These are phyloP conservation scores for Flaveria brownii DNA, from an alignment of 129 eudicot species.

Conservation along the genomic window DNA sequence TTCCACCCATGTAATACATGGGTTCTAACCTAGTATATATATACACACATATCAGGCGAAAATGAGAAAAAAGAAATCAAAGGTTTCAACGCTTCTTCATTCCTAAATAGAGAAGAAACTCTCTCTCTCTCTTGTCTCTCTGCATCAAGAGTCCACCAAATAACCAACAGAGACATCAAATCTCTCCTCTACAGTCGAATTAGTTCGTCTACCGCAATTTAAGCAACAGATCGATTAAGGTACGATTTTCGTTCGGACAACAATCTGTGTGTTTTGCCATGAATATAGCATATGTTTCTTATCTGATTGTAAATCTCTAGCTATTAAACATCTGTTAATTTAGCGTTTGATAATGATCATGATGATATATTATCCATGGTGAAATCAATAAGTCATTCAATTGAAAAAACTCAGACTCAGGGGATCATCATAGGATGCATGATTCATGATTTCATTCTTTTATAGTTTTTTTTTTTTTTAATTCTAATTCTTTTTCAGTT, in stretches of 20 bases:
- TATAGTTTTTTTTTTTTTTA: not conserved
- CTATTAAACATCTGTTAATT: not conserved
- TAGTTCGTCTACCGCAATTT: not conserved
- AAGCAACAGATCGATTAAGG: not conserved
- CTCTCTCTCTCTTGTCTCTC: not conserved
- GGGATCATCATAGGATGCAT: not conserved
- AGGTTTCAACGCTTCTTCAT: slow-evolving; percentile 3
- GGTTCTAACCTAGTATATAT: no score
- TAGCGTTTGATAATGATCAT: not conserved
- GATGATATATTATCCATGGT: not conserved
- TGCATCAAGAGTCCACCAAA: not conserved
- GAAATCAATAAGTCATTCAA: not conserved
- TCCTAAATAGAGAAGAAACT: not conserved
- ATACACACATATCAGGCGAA: not conserved
- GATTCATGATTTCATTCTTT: not conserved
- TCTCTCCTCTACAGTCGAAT: not conserved
- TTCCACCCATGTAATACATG: no score
- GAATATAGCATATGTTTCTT: not conserved
- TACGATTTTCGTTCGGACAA: not conserved
- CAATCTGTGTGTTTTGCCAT: not conserved
- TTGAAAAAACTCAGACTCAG: not conserved
- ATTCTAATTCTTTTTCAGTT: not conserved
- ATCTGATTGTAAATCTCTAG: not conserved
- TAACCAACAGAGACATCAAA: not conserved
- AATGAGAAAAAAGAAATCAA: not conserved